Conservation (phyloP, 2,329 filamentous ascomycete genomes). For the Hirsutella rhossiliensis region DNA sequence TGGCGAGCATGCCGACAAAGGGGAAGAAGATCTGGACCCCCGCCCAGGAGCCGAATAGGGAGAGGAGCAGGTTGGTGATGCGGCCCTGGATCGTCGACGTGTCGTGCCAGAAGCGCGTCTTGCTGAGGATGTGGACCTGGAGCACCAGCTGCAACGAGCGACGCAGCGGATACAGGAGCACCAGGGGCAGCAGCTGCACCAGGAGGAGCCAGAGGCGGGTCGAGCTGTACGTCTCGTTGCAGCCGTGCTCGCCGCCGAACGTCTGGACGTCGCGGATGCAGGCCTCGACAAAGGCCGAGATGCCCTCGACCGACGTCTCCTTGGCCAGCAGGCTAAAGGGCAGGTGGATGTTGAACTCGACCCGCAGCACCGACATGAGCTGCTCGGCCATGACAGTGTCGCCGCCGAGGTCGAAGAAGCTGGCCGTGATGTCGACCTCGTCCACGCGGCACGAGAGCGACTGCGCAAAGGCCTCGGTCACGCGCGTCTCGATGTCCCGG, state of each 20-base stretch:
- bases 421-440: conserved; percentile 14
- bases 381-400: conserved; percentile 32
- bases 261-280: conserved; percentile 1
- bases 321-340: conserved; percentile 39
- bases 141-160: conserved; percentile 38
- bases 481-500: conserved; percentile 15
- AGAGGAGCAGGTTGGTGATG: conserved; percentile 33
- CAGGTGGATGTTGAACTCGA: conserved; percentile 33
- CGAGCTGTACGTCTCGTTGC: conserved; percentile 32
- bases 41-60: conserved; percentile 28
- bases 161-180: conserved; percentile 36
- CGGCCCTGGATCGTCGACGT: conserved; percentile 27
- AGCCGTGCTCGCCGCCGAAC: conserved; percentile 16
- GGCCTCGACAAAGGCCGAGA: conserved; percentile 24
- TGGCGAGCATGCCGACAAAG: conserved; percentile 32
- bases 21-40: conserved; percentile 28
- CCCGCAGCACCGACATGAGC: conserved; percentile 21
- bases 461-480: conserved; percentile 26
- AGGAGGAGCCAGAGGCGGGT: conserved; percentile 35
- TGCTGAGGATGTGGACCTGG: conserved; percentile 34
- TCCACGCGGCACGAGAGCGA: conserved; percentile 27
- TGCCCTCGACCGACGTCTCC: conserved; percentile 27
- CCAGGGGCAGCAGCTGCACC: conserved; percentile 36
- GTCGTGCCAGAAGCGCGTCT: conserved; percentile 25
- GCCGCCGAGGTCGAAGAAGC: conserved; percentile 36